Percentiles rank a stretch among this genome's conserved stretches.
phyloP scores from a whole-genome alignment of 1,139 yeast genomes.

The Yamadazyma diospyri region DNA sequence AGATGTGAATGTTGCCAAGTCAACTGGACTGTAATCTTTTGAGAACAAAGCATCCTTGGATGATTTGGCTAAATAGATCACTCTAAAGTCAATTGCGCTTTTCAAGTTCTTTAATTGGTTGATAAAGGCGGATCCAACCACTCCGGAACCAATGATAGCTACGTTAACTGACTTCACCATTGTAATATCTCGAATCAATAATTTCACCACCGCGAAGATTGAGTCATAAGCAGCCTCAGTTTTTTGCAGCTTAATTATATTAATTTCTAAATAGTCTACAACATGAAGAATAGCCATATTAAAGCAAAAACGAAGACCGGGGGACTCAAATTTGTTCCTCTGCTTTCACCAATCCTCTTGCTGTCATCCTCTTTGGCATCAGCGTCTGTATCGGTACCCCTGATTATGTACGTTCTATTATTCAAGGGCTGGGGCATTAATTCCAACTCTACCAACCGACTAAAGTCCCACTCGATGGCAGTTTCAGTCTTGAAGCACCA shows the following conservation, averaged over 20 bases:
- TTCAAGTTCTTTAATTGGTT: constrained; percentile 64
- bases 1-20: constrained; percentile 58
- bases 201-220: too few species aligned
- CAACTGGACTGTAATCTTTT: constrained; percentile 66
- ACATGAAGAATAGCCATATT: too few species aligned
- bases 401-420: constrained; percentile 38
- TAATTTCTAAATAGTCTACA: too few species aligned
- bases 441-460: constrained; percentile 43
- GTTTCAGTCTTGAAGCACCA: constrained; percentile 95
- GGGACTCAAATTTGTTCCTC: too few species aligned
- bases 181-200: too few species aligned
- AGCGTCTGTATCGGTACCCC: constrained; percentile 31
- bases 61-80: constrained; percentile 76
- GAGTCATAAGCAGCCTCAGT: too few species aligned
- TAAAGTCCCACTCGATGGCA: constrained; percentile 84
- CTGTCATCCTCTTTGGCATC: constrained; percentile 8
- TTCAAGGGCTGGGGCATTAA: constrained; percentile 62
- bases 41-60: constrained; percentile 63
- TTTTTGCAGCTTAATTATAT: too few species aligned
- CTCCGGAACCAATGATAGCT: constrained; percentile 89
- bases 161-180: constrained; percentile 65
- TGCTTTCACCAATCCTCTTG: background rate
- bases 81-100: constrained; percentile 59
- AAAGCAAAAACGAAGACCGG: too few species aligned
- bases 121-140: constrained; percentile 86